phyloP scores from a whole-genome alignment of 306 rosid species.

The Malus domestica region ASM211411v1 NC_041801.1:35063501-35064000 shows the following conservation, averaged over 20 bases:
- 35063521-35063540: no score
- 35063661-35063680: no score
- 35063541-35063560: no score
- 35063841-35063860: not conserved
- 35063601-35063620: no score
- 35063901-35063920: constrained; percentile 95
- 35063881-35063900: constrained; percentile 65
- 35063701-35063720: not conserved
- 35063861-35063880: not conserved
- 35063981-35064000: constrained; percentile 1
- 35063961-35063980: constrained; percentile 42
- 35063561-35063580: no score
- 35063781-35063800: not conserved
- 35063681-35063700: no score
- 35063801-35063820: not conserved
- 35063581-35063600: no score
- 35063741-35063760: not conserved
- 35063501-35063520: no score
- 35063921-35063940: constrained; percentile 76
- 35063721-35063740: not conserved
- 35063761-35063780: not conserved
- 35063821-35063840: not conserved
- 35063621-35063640: no score
- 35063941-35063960: not conserved
- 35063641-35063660: no score